Evolutionary conservation across 2,329 filamentous ascomycete species (phyloP).

Genomic region (Botryotinia narcissicola): DNA sequence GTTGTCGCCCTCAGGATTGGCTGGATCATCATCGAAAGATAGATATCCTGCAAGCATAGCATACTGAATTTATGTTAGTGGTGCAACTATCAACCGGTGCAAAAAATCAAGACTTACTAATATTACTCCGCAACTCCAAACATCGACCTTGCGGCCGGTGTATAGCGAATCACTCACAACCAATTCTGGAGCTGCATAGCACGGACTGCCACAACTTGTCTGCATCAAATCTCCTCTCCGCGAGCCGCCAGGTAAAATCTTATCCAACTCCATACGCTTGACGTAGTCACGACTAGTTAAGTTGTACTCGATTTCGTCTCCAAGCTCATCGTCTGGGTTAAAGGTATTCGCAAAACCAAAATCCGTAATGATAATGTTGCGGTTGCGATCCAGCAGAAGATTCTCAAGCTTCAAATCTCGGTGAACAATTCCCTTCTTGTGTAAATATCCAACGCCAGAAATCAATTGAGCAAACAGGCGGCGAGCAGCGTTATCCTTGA

Average conservation of each 20-base stretch:
- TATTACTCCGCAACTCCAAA: slow-evolving; percentile 99
- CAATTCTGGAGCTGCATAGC: slow-evolving; percentile 93
- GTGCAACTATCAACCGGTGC: slow-evolving; percentile 16
- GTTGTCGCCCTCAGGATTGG: slow-evolving; percentile 97
- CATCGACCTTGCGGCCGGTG: slow-evolving; percentile 95
- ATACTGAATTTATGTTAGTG: slow-evolving; percentile 59
- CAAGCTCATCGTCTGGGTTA: slow-evolving; percentile 80
- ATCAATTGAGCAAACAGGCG: slow-evolving; percentile 93
- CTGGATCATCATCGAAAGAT: slow-evolving; percentile 96
- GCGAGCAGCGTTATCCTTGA: slow-evolving; percentile 89
- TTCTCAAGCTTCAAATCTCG: slow-evolving; percentile 97
- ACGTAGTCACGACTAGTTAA: slow-evolving; percentile 85
- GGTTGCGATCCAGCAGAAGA: slow-evolving; percentile 87
- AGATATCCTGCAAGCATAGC: slow-evolving; percentile 98
- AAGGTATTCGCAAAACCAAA: slow-evolving; percentile 99
- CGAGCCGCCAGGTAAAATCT: slow-evolving; percentile 68
- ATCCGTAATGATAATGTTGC: slow-evolving; percentile 99
- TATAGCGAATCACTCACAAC: slow-evolving; percentile 97
- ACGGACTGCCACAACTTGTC: slow-evolving; percentile 96
- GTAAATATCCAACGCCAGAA: slow-evolving; percentile 93
- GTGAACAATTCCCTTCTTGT: slow-evolving; percentile 98
- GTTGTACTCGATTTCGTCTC: slow-evolving; percentile 85
- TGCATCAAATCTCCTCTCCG: slow-evolving; percentile 96
- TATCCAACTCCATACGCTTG: slow-evolving; percentile 81
- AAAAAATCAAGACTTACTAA: slow-evolving; percentile 62